Evolutionary conservation across 352 stramenopile genomes (phyloP).

Genomic region (Detonula confervacea): DNA sequence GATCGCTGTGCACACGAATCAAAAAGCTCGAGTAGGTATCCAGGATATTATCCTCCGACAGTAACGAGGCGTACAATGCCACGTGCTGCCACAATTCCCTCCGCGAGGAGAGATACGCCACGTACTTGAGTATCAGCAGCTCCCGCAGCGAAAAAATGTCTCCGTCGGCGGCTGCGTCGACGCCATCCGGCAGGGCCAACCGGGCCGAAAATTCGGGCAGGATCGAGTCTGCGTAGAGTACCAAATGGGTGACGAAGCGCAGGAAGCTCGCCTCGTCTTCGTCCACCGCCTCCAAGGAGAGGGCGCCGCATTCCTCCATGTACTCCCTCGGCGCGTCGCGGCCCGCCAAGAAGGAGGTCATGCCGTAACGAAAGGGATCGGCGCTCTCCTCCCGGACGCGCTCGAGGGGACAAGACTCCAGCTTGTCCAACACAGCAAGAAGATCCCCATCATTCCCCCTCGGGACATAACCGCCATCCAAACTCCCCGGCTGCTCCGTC

Average conservation of each 20-base stretch:
- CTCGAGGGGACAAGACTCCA: slow-evolving; percentile 31
- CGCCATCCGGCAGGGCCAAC: slow-evolving; percentile 10
- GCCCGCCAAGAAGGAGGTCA: slow-evolving; percentile 54
- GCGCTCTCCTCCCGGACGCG: slow-evolving; percentile 25
- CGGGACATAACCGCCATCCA: not conserved
- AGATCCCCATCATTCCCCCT: slow-evolving; percentile 36
- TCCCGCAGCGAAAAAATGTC: slow-evolving; percentile 38
- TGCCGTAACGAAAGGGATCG: slow-evolving; percentile 44
- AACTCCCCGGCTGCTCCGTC: slow-evolving; percentile 27
- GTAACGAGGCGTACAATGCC: slow-evolving; percentile 69
- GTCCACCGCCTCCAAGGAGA: slow-evolving; percentile 20
- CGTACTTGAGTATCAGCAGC: slow-evolving; percentile 67
- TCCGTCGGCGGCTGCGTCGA: not conserved
- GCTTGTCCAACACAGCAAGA: slow-evolving; percentile 29
- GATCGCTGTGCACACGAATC: slow-evolving; percentile 55
- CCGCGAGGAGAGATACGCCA: slow-evolving; percentile 57
- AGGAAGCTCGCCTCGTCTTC: slow-evolving; percentile 48
- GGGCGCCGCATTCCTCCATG: slow-evolving; percentile 35
- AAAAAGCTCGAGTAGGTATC: slow-evolving; percentile 58
- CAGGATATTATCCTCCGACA: slow-evolving; percentile 61
- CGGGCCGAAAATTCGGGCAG: slow-evolving; percentile 44
- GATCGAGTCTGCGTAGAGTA: slow-evolving; percentile 73
- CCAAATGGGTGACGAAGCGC: slow-evolving; percentile 73
- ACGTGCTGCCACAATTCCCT: slow-evolving; percentile 69
- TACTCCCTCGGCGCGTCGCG: slow-evolving; percentile 44